phyloP scores from a whole-genome alignment of 2,329 filamentous ascomycete species.

The Penicillium sp. region DNA sequence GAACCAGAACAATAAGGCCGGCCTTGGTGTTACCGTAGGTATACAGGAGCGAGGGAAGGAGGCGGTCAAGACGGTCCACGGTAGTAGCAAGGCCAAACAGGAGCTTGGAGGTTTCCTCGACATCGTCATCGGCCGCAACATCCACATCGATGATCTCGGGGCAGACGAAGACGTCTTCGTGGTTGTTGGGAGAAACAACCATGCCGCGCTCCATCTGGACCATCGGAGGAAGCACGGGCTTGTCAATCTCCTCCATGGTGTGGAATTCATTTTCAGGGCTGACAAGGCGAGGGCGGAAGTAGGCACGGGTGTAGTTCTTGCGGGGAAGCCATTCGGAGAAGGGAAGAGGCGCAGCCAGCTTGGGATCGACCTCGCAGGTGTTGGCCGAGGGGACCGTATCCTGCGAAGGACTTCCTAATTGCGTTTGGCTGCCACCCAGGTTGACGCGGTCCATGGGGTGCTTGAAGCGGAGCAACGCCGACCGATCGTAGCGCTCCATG shows the following conservation, averaged over 20 bases:
- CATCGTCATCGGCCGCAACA: slow-evolving; percentile 42
- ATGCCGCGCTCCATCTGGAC: slow-evolving; percentile 43
- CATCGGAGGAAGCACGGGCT: slow-evolving; percentile 42
- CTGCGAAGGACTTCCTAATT: slow-evolving; percentile 16
- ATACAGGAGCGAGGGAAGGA: slow-evolving; percentile 46
- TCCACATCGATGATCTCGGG: slow-evolving; percentile 44
- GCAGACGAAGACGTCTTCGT: slow-evolving; percentile 37
- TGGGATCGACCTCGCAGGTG: slow-evolving; percentile 40
- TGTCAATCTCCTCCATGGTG: slow-evolving; percentile 42
- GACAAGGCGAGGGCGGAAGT: slow-evolving; percentile 43
- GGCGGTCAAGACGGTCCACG: slow-evolving; percentile 44
- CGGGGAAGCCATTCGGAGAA: slow-evolving; percentile 46
- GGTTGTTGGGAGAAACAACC: slow-evolving; percentile 38
- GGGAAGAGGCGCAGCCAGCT: slow-evolving; percentile 37
- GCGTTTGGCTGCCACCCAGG: slow-evolving; percentile 18
- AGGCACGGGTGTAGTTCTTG: slow-evolving; percentile 49
- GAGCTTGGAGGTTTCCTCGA: slow-evolving; percentile 45
- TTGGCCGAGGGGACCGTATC: slow-evolving; percentile 27
- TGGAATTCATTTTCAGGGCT: slow-evolving; percentile 41
- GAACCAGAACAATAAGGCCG: slow-evolving; percentile 44
- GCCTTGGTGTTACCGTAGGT: slow-evolving; percentile 47
- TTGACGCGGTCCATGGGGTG: slow-evolving; percentile 36
- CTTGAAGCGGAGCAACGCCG: slow-evolving; percentile 40
- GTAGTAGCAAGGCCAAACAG: slow-evolving; percentile 47
- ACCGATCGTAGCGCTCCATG: slow-evolving; percentile 43